Conservation (phyloP, 352 stramenopile genomes). For the Phytophthora nicotianae region DNA sequence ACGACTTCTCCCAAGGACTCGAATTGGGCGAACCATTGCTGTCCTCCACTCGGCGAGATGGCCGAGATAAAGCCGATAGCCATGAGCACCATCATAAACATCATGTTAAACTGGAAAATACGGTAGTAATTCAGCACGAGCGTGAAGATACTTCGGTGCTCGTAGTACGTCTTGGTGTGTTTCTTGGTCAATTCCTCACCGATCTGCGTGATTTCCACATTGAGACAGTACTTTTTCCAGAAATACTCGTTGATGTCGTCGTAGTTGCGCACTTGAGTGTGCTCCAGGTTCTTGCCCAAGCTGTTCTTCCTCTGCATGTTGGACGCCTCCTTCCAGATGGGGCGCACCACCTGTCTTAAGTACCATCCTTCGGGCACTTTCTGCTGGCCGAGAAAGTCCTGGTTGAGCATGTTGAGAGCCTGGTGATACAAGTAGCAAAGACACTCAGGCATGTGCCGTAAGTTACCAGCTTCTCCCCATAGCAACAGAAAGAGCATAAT, state of each 20-base stretch:
- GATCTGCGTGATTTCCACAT: constrained; percentile 54
- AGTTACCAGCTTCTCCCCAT: constrained; percentile 96
- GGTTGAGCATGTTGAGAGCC: constrained; percentile 55
- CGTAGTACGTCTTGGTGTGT: constrained; percentile 81
- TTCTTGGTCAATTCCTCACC: constrained; percentile 58
- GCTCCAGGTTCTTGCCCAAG: constrained; percentile 67
- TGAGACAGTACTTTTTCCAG: constrained; percentile 74
- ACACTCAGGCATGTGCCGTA: constrained; percentile 96
- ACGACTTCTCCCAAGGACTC: constrained; percentile 60
- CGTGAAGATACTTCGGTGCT: constrained; percentile 78
- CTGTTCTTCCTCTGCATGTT: constrained; percentile 74
- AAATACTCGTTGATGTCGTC: constrained; percentile 87
- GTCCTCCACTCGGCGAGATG: constrained; percentile 62
- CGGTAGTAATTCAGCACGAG: constrained; percentile 80
- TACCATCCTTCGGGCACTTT: constrained; percentile 59
- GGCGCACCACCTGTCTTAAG: constrained; percentile 55
- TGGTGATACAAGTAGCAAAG: constrained; percentile 96
- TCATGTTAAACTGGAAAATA: constrained; percentile 86
- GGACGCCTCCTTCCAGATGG: constrained; percentile 64
- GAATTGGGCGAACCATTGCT: constrained; percentile 69
- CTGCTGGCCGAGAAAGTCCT: constrained; percentile 59
- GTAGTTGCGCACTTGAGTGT: constrained; percentile 77
- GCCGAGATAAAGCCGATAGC: constrained; percentile 63
- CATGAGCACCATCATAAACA: constrained; percentile 71
- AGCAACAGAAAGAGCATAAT: constrained; percentile 96